Conservation (phyloP, 352 stramenopile genomes). For the Pythium dissimile region DNA sequence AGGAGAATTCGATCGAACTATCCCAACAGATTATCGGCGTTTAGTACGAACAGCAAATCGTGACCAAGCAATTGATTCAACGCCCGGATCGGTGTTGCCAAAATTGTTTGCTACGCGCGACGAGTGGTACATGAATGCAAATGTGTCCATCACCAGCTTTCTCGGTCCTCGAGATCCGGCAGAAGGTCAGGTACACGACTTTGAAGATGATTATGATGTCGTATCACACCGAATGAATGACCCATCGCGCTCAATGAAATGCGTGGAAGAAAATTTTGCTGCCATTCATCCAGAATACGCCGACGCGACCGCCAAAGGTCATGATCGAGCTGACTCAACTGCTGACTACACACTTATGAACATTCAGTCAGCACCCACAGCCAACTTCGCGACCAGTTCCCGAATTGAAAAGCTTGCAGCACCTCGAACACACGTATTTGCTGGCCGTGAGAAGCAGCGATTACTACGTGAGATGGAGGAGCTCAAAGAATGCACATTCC, state of each 20-base stretch:
- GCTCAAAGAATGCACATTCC: slow-evolving; percentile 70
- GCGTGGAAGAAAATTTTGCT: too few species aligned
- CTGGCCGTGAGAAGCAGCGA: slow-evolving; percentile 58
- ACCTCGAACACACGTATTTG: slow-evolving; percentile 51
- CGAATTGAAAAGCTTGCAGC: slow-evolving; percentile 36
- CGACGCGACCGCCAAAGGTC: too few species aligned
- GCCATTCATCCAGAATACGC: too few species aligned
- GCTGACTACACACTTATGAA: too few species aligned
- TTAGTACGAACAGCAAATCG: not conserved
- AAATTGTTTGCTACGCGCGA: slow-evolving; percentile 1
- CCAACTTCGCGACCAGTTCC: not conserved
- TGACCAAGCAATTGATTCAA: not conserved
- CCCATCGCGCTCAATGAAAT: too few species aligned
- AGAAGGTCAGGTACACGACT: too few species aligned
- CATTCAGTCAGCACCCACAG: not conserved
- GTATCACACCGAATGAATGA: too few species aligned
- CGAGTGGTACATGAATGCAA: not conserved
- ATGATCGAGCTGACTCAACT: too few species aligned
- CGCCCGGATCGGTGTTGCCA: not conserved
- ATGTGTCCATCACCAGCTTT: not conserved
- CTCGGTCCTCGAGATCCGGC: too few species aligned
- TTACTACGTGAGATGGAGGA: slow-evolving; percentile 52
- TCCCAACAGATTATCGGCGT: slow-evolving; percentile 8
- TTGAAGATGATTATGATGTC: too few species aligned
- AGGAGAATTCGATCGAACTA: too few species aligned